These are phyloP conservation scores for Colletotrichum musae DNA, from an alignment of 2,329 filamentous ascomycete species.

Conservation along the genomic window DNA sequence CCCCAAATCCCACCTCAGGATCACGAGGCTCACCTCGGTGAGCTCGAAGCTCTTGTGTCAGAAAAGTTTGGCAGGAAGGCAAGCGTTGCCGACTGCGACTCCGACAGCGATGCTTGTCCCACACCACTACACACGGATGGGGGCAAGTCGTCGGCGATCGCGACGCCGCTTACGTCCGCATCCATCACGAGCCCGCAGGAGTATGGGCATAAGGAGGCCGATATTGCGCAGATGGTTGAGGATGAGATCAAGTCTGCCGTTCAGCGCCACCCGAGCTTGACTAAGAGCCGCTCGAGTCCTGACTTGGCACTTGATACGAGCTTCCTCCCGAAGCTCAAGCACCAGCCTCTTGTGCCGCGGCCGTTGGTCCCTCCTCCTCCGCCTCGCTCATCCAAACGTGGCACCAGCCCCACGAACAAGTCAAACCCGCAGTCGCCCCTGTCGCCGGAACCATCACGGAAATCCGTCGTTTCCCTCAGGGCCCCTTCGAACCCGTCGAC, in stretches of 20 bases:
- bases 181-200: slow-evolving; percentile 25
- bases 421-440: slow-evolving; percentile 36
- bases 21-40: slow-evolving; percentile 30
- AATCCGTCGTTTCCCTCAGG: slow-evolving; percentile 24
- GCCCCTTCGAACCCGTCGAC: slow-evolving; percentile 24
- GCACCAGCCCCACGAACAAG: slow-evolving; percentile 16
- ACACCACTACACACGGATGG: slow-evolving; percentile 28
- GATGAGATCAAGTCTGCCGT: slow-evolving; percentile 8
- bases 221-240: not conserved
- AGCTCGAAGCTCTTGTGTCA: slow-evolving; percentile 36
- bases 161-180: slow-evolving; percentile 23
- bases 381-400: slow-evolving; percentile 44
- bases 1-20: slow-evolving; percentile 33
- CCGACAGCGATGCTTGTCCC: slow-evolving; percentile 31
- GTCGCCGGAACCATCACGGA: slow-evolving; percentile 5
- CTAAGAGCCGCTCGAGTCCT: slow-evolving; percentile 46
- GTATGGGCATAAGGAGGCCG: not conserved
- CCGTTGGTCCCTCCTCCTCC: slow-evolving; percentile 33
- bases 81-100: slow-evolving; percentile 35
- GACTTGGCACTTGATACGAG: slow-evolving; percentile 43
- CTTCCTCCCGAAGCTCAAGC: slow-evolving; percentile 55
- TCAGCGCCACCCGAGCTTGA: slow-evolving; percentile 38
- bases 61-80: slow-evolving; percentile 36
- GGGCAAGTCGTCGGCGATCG: slow-evolving; percentile 20
- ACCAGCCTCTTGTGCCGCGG: slow-evolving; percentile 53